Percentiles rank a stretch among this genome's conserved stretches.
These are phyloP conservation scores for Saccharomyces hybrid DNA, from an alignment of 1,139 yeast genomes.

Conservation along the genomic window DNA sequence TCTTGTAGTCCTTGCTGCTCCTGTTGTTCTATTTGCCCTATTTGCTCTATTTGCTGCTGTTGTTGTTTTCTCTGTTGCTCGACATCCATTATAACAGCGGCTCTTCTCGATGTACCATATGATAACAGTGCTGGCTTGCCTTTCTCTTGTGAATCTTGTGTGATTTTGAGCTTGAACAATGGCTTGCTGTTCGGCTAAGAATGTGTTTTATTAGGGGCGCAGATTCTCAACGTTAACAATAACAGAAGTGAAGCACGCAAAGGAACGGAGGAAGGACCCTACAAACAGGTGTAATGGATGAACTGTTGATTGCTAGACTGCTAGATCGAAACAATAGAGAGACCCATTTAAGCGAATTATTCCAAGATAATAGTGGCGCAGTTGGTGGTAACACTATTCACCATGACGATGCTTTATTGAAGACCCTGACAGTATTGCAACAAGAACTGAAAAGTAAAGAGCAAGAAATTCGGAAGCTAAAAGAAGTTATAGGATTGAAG, in stretches of 20 bases:
- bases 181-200: background rate
- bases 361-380: slow-evolving; percentile 8
- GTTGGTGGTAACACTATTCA: background rate
- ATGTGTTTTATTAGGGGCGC: background rate
- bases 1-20: background rate
- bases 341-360: slow-evolving; percentile 16
- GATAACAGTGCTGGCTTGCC: background rate
- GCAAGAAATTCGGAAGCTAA: slow-evolving; percentile 12
- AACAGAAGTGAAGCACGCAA: background rate
- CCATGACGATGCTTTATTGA: slow-evolving; percentile 4
- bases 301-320: slow-evolving; percentile 9
- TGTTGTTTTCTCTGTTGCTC: background rate
- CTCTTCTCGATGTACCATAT: background rate
- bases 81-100: background rate
- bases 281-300: slow-evolving; percentile 9
- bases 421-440: slow-evolving; percentile 7
- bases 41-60: background rate
- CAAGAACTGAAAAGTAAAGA: slow-evolving; percentile 16
- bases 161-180: too few species aligned
- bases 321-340: slow-evolving; percentile 18
- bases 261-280: background rate
- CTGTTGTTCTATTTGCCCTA: too few species aligned
- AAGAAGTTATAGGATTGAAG: slow-evolving; percentile 45
- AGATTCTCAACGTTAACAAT: background rate
- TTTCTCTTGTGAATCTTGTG: too few species aligned